phyloP scores from a whole-genome alignment of 768 basidiomycete genomes.

The Hydnum rufescens region DNA sequence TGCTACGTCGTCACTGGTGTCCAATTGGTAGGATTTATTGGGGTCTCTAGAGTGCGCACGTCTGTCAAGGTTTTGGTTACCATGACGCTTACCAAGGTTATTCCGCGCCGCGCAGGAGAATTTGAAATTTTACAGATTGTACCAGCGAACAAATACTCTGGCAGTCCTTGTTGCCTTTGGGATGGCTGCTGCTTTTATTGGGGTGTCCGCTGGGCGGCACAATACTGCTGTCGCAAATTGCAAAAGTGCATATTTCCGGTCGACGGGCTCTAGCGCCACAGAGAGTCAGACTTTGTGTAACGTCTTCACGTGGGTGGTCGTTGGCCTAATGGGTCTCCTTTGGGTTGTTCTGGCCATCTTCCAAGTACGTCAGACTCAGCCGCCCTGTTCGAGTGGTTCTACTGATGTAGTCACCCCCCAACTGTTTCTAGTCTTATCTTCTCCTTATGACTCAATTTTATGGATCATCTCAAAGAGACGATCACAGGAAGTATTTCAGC shows the following conservation, averaged over 20 bases:
- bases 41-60: constrained; percentile 49
- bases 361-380: constrained; percentile 37
- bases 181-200: constrained; percentile 61
- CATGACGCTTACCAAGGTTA: background rate
- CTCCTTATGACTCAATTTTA: constrained; percentile 39
- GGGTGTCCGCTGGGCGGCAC: constrained; percentile 62
- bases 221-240: constrained; percentile 49
- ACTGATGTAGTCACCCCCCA: constrained; percentile 8
- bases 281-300: constrained; percentile 63
- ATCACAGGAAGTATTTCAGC: constrained; percentile 62
- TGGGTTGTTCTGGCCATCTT: constrained; percentile 65
- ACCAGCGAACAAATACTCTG: constrained; percentile 43
- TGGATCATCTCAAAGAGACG: constrained; percentile 48
- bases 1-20: constrained; percentile 57
- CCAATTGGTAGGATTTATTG: constrained; percentile 73
- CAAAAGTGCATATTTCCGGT: constrained; percentile 18
- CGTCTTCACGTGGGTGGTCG: constrained; percentile 81
- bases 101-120: constrained; percentile 34
- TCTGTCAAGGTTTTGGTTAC: too few relatives aligned
- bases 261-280: constrained; percentile 14
- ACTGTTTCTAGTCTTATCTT: constrained; percentile 33
- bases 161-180: constrained; percentile 43
- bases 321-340: constrained; percentile 78
- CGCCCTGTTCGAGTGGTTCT: constrained; percentile 6
- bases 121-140: constrained; percentile 41